phyloP scores from a whole-genome alignment of 2,329 filamentous ascomycete species.

The Epichloe sibirici region DNA sequence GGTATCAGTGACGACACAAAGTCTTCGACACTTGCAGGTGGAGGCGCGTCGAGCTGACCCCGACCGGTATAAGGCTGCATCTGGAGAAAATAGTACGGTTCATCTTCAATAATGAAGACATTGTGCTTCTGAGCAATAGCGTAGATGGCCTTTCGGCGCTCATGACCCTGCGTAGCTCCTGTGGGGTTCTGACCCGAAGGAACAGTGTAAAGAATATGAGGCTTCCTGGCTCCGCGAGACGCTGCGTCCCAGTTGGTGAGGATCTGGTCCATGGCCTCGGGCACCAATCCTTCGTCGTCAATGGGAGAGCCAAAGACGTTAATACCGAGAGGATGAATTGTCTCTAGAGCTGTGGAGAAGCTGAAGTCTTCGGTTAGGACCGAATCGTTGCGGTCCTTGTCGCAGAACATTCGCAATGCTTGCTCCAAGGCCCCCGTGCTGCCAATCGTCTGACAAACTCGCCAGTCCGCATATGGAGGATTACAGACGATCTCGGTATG shows the following conservation, averaged over 20 bases:
- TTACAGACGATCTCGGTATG: conserved; percentile 85
- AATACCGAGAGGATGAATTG: conserved; percentile 40
- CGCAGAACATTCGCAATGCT: conserved; percentile 68
- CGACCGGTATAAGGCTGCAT: conserved; percentile 61
- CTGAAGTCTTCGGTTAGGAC: conserved; percentile 85
- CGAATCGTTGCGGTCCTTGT: conserved; percentile 56
- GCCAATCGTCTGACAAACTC: conserved; percentile 69
- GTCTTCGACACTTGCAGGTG: conserved; percentile 50
- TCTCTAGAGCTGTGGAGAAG: conserved; percentile 61
- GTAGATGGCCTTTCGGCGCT: conserved; percentile 63
- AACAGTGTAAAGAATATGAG: conserved; percentile 46
- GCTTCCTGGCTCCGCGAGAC: conserved; percentile 33
- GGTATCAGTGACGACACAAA: conserved; percentile 56
- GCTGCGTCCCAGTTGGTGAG: conserved; percentile 36
- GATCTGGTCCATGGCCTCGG: conserved; percentile 38
- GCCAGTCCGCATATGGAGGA: conserved; percentile 86
- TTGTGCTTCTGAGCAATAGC: conserved; percentile 72
- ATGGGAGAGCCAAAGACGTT: conserved; percentile 37
- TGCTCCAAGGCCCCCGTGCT: conserved; percentile 81
- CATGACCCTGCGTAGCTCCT: conserved; percentile 62
- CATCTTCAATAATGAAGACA: conserved; percentile 78
- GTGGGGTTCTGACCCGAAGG: conserved; percentile 84
- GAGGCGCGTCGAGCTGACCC: conserved; percentile 35
- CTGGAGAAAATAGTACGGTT: conserved; percentile 90
- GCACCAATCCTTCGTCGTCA: conserved; percentile 41